Percentiles rank a stretch among this genome's conserved stretches.
These are phyloP conservation scores for Penicillium sp. DNA, from an alignment of 2,329 filamentous ascomycete species.

Conservation along the genomic window DNA sequence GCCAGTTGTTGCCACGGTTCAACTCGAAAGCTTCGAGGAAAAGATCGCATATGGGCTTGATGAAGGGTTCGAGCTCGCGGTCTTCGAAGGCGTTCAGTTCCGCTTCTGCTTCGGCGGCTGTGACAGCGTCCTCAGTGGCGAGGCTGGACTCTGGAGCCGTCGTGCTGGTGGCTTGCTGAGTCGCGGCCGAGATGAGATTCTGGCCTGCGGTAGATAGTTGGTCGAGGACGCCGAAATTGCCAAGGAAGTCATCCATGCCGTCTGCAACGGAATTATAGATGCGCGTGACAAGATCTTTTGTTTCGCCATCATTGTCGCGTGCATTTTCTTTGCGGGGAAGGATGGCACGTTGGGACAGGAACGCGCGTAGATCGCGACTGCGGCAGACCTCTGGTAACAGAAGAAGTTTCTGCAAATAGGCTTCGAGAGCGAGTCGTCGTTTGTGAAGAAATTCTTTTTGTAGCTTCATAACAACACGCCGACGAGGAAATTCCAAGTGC, in stretches of 20 bases:
- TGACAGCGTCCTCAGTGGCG: constrained; percentile 50
- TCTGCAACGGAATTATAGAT: constrained; percentile 97
- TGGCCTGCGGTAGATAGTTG: constrained; percentile 91
- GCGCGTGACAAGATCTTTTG: constrained; percentile 79
- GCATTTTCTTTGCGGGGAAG: constrained; percentile 63
- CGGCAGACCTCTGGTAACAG: constrained; percentile 89
- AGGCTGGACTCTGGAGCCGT: constrained; percentile 47
- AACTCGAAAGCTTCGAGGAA: constrained; percentile 95
- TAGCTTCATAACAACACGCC: constrained; percentile 92
- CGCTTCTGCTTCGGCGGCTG: constrained; percentile 77
- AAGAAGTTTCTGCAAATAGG: constrained; percentile 78
- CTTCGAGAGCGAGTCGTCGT: constrained; percentile 76
- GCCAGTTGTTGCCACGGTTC: constrained; percentile 94
- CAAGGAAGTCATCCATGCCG: constrained; percentile 96
- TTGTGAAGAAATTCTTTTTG: constrained; percentile 96
- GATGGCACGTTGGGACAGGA: constrained; percentile 82
- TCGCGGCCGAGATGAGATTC: constrained; percentile 64
- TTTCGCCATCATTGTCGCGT: constrained; percentile 60
- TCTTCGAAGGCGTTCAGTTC: constrained; percentile 92
- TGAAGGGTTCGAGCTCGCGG: constrained; percentile 86
- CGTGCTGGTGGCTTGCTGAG: constrained; percentile 50
- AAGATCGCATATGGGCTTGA: constrained; percentile 96
- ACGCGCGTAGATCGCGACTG: constrained; percentile 85
- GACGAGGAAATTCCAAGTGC: constrained; percentile 84
- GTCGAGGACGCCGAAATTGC: constrained; percentile 92